Evolutionary conservation across 2,329 filamentous ascomycete species (phyloP).

Genomic region (Colletotrichum liriopes): DNA sequence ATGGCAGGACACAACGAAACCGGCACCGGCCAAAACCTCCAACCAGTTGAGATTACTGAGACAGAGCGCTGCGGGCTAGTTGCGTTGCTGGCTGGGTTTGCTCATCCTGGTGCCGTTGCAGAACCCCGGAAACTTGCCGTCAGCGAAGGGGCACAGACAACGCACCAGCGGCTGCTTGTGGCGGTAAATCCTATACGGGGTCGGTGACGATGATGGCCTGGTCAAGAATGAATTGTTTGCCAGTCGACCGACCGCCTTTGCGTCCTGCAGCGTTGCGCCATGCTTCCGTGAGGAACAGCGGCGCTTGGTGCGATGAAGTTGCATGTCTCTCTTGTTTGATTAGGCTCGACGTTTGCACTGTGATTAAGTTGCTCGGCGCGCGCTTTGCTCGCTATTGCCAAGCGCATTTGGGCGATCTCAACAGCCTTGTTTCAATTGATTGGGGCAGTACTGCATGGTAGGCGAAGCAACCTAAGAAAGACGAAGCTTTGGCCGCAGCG

Average conservation of each 20-base stretch:
- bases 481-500: slow-evolving; percentile 18
- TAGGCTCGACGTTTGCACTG: slow-evolving; percentile 19
- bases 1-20: slow-evolving; percentile 16
- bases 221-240: background rate
- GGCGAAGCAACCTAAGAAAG: slow-evolving; percentile 5
- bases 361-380: slow-evolving; percentile 32
- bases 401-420: slow-evolving; percentile 32
- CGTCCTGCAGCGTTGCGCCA: background rate
- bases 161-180: slow-evolving; percentile 3
- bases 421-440: slow-evolving; percentile 26
- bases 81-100: slow-evolving; percentile 15
- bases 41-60: slow-evolving; percentile 12
- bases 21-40: slow-evolving; percentile 3
- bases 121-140: slow-evolving; percentile 25
- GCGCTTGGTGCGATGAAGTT: background rate
- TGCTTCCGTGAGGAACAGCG: background rate
- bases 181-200: background rate
- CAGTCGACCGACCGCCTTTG: background rate
- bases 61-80: slow-evolving; percentile 21
- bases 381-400: slow-evolving; percentile 40
- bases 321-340: slow-evolving; percentile 12
- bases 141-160: slow-evolving; percentile 27
- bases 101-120: slow-evolving; percentile 36
- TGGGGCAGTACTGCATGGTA: background rate
- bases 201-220: background rate